Evolutionary conservation across 2,329 filamentous ascomycete species (phyloP).

Genomic region (Fusarium sp.): DNA sequence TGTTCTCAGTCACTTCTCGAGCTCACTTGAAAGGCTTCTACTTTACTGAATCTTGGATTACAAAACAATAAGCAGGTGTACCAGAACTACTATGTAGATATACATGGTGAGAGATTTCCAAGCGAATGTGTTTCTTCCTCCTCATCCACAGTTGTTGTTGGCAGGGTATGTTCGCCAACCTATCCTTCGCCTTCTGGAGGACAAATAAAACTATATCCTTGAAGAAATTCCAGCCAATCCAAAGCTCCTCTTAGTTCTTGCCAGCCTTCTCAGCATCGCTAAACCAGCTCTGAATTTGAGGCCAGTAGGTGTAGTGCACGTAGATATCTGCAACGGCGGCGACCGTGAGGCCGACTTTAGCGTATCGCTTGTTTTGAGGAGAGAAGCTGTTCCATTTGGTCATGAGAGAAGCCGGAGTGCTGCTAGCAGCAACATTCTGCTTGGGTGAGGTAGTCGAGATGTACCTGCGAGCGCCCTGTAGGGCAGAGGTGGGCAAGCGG

Average conservation of each 20-base stretch:
- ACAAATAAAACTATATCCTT: background rate
- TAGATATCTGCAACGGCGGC: slow-evolving; percentile 43
- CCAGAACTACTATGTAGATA: background rate
- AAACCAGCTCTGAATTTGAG: slow-evolving; percentile 30
- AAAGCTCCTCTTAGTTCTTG: background rate
- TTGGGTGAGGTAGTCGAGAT: slow-evolving; percentile 42
- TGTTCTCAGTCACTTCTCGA: background rate
- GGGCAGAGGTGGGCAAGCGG: slow-evolving; percentile 33
- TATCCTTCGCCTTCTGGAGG: background rate
- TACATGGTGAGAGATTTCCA: background rate
- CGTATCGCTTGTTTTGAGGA: slow-evolving; percentile 45
- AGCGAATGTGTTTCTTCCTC: background rate
- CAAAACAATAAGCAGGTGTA: background rate
- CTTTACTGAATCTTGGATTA: background rate
- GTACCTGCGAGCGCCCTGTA: slow-evolving; percentile 25
- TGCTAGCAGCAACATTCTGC: slow-evolving; percentile 12
- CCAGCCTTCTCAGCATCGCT: background rate
- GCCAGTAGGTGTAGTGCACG: slow-evolving; percentile 47
- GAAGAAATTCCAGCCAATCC: background rate
- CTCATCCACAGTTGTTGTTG: background rate
- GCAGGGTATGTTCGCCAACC: background rate
- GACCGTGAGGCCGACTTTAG: slow-evolving; percentile 35
- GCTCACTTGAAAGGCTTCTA: background rate
- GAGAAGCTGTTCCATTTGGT: slow-evolving; percentile 47
- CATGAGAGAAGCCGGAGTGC: background rate